Base-by-base conservation (phyloP, 2,329 filamentous ascomycete genomes). In the Monosporascus sp. region DNA sequence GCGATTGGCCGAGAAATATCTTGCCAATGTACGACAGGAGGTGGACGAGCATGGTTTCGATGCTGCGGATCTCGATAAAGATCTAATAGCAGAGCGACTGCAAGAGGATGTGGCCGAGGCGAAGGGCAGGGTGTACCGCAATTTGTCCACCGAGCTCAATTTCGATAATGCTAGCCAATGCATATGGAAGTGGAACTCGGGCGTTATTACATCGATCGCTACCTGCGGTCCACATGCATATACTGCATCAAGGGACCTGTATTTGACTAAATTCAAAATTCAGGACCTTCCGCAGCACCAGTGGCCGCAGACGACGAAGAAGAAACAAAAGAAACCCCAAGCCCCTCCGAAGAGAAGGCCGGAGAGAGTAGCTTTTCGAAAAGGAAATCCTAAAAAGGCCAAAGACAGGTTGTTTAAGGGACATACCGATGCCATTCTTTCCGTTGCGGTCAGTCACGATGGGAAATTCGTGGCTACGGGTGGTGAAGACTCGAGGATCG, bases 391-490 rank as follows among this genome's bases (percentile, higher is more conserved):
- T 54, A 79, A 76, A 54, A 84, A 83, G 65, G 74, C 76, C 43
- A 80, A 81, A 50, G 84, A 91, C 65, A 78, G 79, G 63, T 73
- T 76, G 66, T 93, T 86, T 61, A 81, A 88, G 62, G 88, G 92
- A 14, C 94, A 97, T 67, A 87, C 86, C 1, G 87, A 82, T 37
- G 80, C 84, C 26, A 97, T 99, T 26, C 76, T 97, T 48, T 85
- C 86, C 43, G 86, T 97, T 31, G 92, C 91, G 0, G 90, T 91
- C 20, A 96, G 91, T 0, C 84, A 91, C 46, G 92, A 96, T 55
- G 94, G 94, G 36, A 91, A 90, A 69, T 97, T 86, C 59, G 84
- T 99, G 49, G 94, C 88, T 7, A 97, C 94, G 0, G 94, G 93
- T 49, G 93, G 93, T 49, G 82, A 84, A 59, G 93, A 97, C 70